Base-by-base conservation (phyloP, 768 basidiomycete species). In the Pleurotus tuber-regium region DNA sequence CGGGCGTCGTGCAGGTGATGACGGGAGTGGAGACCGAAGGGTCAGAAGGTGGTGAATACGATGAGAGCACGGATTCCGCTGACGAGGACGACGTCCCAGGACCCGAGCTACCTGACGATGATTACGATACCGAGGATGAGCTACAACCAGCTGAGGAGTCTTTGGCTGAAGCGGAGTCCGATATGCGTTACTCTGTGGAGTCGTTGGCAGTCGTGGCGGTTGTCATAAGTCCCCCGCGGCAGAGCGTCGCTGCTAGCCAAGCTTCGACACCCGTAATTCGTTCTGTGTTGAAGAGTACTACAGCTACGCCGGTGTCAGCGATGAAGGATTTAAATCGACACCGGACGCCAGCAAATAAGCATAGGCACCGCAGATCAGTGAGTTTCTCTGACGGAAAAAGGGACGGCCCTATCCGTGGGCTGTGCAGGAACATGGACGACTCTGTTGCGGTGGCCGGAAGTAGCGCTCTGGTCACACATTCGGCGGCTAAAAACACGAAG, bases 371-470 rank as follows among this genome's bases (percentile, higher is more conserved):
- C n/a, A 79, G 92, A 31, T 92, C 89, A 36, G 96, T 99, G 52
- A 96, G 92, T 66, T 99, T 99, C 71, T 97, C 94, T 21, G 97
- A 99, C 63, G 97, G 97, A 4, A 88, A 85, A 63, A 80, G 79
- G 54, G 86, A 88, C 26, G 95, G 96, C 2, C 92, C 90, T n/a
- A 97, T 97, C 40, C 73, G 74, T 48, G 91, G 86, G 50, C 64
- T 63, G 50, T 54, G 65, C 39, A 61, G 71, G 39, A 72, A 71
- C 43, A 67, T 66, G 30, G 67, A 69, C 12, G 71, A 70, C 11
- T 76, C 68, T 16, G 67, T 66, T 28, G 66, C 67, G 39, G 59
- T 57, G 24, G 57, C 47, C 14, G 52, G 44, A 26, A 39, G 64
- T 49, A 25, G 70, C 57, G 31, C 46, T 57, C 18, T 35, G 1